Base-by-base conservation (phyloP, 345 rosid genomes). In the Gossypium australe region DNA sequence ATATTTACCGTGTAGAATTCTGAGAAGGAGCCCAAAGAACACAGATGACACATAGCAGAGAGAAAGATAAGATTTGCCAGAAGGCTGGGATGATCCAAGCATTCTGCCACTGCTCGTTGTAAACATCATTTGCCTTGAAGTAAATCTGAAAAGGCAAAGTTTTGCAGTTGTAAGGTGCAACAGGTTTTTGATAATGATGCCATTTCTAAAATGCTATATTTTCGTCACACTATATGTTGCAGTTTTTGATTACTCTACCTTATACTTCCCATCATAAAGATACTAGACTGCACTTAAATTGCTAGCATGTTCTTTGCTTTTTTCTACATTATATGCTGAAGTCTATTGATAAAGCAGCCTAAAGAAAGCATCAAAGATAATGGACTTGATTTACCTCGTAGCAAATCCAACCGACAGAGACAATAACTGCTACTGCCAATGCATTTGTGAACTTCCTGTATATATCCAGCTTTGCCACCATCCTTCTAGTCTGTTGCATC, bases 41-140 rank as follows among this genome's bases (percentile, higher is more conserved):
- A 72, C 94, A 93, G 41, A 95, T 93, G 78, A 95, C 85, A 25
- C 86, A 82, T 14, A 93, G 87, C 43, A 95, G 87, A 20, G 94
- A 91, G 77, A 91, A 93, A 4, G 98, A 93, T 65, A 93, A 86
- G 25, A 95, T 81, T 75, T 93, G 99, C 99, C 99, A 93, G 78
- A 93, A 89, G 52, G 97, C 96, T 4, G 98, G 94, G 80, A 95
- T 90, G 82, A 93, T 85, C 98, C 99, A 95, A 29, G 97, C 97
- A 70, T 87, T 90, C 85, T 90, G 97, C 99, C 99, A 95, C 29
- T 78, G 88, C 80, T 93, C 97, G 25, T 95, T 95, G 81, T 92
- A 93, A 41, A 87, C 83, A 79, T 93, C 99, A 41, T 83, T 90
- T 34, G 97, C 83, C 88, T 95, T 95, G 90, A 93, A 93, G 81